A percentile compares a stretch with the other conserved stretches of the same genome.
Conservation (phyloP, 164 flowering plant species). For the Kingdonia uniflora region DNA sequence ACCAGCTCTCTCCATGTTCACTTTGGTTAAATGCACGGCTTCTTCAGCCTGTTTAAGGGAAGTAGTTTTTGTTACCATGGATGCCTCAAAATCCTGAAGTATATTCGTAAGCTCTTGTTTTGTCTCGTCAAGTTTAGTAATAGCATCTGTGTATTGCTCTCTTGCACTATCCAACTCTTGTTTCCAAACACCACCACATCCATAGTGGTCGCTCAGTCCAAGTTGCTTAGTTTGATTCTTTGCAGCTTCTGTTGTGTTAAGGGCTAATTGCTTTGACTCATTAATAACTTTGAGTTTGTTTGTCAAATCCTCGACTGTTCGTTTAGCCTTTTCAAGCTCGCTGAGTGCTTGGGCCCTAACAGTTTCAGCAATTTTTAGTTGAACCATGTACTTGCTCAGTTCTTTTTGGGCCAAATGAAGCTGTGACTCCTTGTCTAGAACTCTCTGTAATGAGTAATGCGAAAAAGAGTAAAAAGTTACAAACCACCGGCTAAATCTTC, state of each 20-base stretch:
- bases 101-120: slow-evolving; percentile 63
- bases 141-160: slow-evolving; percentile 36
- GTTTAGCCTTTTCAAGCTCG: slow-evolving; percentile 77
- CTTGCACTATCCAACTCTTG: slow-evolving; percentile 46
- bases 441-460: slow-evolving; percentile 33
- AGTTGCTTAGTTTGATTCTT: slow-evolving; percentile 42
- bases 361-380: slow-evolving; percentile 60
- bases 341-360: slow-evolving; percentile 54
- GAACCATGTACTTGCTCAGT: slow-evolving; percentile 66
- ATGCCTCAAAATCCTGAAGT: slow-evolving; percentile 52
- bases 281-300: slow-evolving; percentile 39
- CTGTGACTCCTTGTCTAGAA: slow-evolving; percentile 69
- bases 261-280: slow-evolving; percentile 49
- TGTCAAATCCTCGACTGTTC: slow-evolving; percentile 52
- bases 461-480: no score
- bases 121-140: slow-evolving; percentile 61
- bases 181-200: slow-evolving; percentile 16
- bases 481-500: no score
- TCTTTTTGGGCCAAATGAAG: slow-evolving; percentile 74
- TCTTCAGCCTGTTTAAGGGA: slow-evolving; percentile 51
- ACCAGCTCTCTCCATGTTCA: slow-evolving; percentile 36
- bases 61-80: slow-evolving; percentile 38
- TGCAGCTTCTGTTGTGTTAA: slow-evolving; percentile 50
- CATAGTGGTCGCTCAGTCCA: slow-evolving; percentile 8
- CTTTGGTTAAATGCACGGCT: slow-evolving; percentile 41